Conservation (phyloP, 129 eudicot genomes). For the Arctium minus region DNA sequence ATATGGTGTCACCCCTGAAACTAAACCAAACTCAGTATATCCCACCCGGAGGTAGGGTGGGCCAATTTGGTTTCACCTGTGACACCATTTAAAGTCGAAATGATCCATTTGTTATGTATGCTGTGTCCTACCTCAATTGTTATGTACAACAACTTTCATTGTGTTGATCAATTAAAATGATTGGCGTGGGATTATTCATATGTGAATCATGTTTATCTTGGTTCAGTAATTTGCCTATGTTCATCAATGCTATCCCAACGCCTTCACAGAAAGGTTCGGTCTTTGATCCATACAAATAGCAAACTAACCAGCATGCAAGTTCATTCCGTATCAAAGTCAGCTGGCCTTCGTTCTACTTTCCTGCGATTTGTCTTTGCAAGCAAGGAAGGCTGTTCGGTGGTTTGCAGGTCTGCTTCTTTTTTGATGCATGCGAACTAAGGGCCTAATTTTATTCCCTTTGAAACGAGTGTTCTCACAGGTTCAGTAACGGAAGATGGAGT, state of each 20-base stretch:
- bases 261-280: background rate
- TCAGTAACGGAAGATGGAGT: no score
- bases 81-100: background rate
- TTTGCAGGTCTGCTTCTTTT: no score
- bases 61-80: background rate
- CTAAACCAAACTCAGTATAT: background rate
- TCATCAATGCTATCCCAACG: background rate
- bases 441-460: no score
- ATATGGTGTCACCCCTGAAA: background rate
- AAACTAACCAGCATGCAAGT: background rate
- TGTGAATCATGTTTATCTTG: background rate
- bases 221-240: background rate
- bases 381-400: no score
- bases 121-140: background rate
- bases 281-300: background rate
- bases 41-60: background rate
- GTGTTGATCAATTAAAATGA: background rate
- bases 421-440: no score
- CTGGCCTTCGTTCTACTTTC: no score
- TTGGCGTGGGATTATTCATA: background rate
- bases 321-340: no score
- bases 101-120: background rate
- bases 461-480: no score
- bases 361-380: no score
- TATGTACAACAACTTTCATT: background rate